Percentiles rank a stretch among this genome's conserved stretches.
These are phyloP conservation scores for Tilletia caries DNA, from an alignment of 1,284 basidiomycete species.

Conservation along the genomic window DNA sequence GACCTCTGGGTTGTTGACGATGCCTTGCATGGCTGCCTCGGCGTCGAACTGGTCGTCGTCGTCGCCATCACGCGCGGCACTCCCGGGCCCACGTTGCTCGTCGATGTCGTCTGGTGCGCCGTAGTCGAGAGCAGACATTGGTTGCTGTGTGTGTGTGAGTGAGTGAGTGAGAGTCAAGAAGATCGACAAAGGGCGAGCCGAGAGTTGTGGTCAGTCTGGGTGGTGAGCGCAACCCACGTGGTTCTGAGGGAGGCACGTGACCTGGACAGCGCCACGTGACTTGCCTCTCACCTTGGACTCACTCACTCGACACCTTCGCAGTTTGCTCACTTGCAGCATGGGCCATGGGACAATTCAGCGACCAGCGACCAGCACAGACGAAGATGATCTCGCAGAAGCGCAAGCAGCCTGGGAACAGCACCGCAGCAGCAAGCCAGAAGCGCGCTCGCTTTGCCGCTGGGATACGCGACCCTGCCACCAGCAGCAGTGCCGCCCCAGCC, in stretches of 20 bases:
- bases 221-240: no score
- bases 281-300: no score
- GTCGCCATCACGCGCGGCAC: not conserved
- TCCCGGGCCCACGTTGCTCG: no score
- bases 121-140: conserved; percentile 21
- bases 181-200: not conserved
- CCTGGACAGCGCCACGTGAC: no score
- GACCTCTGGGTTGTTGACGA: conserved; percentile 3
- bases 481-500: no score
- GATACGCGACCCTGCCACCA: not conserved
- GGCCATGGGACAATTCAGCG: no score
- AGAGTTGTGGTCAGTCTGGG: no score
- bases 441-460: conserved; percentile 1
- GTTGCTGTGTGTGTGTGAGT: not conserved
- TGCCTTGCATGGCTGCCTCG: conserved; percentile 11
- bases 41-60: conserved; percentile 9
- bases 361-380: not conserved
- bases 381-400: conserved; percentile 3
- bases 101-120: conserved; percentile 17
- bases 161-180: not conserved
- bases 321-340: no score
- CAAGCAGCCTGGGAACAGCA: not conserved
- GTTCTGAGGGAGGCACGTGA: no score
- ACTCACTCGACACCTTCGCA: no score
- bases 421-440: not conserved